These are phyloP conservation scores for Lactarius trivialis DNA, from an alignment of 768 basidiomycete species.

Conservation along the genomic window DNA sequence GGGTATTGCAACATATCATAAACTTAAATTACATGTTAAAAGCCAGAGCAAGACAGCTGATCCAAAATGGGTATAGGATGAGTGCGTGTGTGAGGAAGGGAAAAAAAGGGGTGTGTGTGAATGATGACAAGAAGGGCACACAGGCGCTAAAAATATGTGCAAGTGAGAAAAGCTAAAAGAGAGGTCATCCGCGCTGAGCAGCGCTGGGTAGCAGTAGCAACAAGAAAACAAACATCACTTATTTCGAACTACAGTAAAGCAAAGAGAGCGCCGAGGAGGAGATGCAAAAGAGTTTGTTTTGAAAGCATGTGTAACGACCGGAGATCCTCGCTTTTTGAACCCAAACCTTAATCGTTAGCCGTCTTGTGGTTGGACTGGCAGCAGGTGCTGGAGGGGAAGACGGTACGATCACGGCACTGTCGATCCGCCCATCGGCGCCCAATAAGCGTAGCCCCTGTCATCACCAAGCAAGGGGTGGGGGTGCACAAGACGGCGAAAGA, in stretches of 20 bases:
- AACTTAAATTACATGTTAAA: not conserved
- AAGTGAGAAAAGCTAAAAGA: not conserved
- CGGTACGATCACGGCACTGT: conserved; percentile 14
- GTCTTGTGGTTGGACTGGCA: not conserved
- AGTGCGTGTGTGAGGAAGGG: not conserved
- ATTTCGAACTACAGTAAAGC: not conserved
- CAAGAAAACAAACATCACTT: not conserved
- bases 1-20: not conserved
- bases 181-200: not conserved
- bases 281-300: no score
- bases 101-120: not conserved
- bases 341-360: conserved; percentile 11
- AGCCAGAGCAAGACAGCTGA: not conserved
- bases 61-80: not conserved
- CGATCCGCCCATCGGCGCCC: conserved; percentile 23
- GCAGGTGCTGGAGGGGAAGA: not conserved
- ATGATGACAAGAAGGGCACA: not conserved
- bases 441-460: conserved; percentile 18
- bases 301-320: not conserved
- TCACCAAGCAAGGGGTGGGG: not conserved
- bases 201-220: not conserved
- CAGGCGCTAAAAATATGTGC: not conserved
- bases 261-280: not conserved
- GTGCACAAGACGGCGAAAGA: not conserved
- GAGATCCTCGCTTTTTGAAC: not conserved